A percentile compares a stretch with the other conserved stretches of the same genome.
phyloP scores from a whole-genome alignment of 768 basidiomycete species.

The Coprinellus micaceus region DNA sequence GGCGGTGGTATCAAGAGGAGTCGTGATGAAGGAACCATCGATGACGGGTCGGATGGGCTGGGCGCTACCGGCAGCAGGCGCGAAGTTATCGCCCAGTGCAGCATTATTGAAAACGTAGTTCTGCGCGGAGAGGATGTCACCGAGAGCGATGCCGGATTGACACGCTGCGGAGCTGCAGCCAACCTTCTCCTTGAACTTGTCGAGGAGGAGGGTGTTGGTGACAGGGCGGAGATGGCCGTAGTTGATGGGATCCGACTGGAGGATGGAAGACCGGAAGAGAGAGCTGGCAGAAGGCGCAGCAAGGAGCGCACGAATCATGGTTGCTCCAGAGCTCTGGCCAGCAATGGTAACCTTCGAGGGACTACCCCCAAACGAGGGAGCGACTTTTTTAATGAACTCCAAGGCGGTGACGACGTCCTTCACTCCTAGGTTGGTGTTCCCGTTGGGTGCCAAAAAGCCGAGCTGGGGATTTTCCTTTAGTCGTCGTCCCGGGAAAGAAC shows the following conservation, averaged over 20 bases:
- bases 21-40: constrained; percentile 68
- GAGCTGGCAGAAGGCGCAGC: constrained; percentile 66
- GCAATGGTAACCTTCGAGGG: constrained; percentile 65
- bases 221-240: constrained; percentile 61
- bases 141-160: constrained; percentile 44
- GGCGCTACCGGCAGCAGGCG: constrained; percentile 48
- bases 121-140: constrained; percentile 53
- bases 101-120: constrained; percentile 41
- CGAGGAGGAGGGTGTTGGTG: constrained; percentile 54
- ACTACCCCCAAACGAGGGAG: constrained; percentile 67
- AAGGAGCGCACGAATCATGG: constrained; percentile 72
- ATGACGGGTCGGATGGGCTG: constrained; percentile 65
- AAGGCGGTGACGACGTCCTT: constrained; percentile 66
- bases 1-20: constrained; percentile 57
- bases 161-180: constrained; percentile 49
- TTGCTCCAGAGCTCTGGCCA: constrained; percentile 81
- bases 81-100: constrained; percentile 35
- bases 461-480: too few relatives aligned
- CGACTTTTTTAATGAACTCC: constrained; percentile 53
- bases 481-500: constrained; percentile 15
- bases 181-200: constrained; percentile 45
- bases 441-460: constrained; percentile 70
- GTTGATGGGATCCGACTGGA: constrained; percentile 87
- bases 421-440: constrained; percentile 67
- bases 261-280: constrained; percentile 72